Percentiles rank a stretch among this genome's conserved stretches.
Evolutionary conservation across 768 basidiomycete species (phyloP).

Genomic region (Dentipellis sp.): DNA sequence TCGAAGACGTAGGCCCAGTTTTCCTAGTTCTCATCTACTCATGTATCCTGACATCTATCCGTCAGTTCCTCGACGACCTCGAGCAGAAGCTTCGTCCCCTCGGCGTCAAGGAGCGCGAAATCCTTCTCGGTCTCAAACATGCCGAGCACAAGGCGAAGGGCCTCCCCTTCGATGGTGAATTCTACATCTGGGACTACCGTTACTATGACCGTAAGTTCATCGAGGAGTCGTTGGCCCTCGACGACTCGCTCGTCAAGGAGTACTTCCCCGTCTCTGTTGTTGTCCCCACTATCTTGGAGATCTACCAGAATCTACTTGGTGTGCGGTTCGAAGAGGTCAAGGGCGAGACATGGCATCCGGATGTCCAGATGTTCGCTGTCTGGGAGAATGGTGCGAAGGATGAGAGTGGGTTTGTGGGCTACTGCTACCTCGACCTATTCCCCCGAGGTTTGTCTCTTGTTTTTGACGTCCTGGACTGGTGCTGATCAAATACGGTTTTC

Average conservation of each 20-base stretch:
- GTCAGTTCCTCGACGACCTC: conserved; percentile 71
- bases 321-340: conserved; percentile 49
- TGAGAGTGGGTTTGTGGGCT: conserved; percentile 67
- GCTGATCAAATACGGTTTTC: neutral
- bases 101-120: conserved; percentile 54
- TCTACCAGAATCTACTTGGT: conserved; percentile 76
- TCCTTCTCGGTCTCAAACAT: conserved; percentile 64
- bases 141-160: conserved; percentile 57
- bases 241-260: conserved; percentile 76
- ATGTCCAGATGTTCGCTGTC: conserved; percentile 77
- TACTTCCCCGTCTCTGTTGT: conserved; percentile 84
- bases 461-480: neutral
- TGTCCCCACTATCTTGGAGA: conserved; percentile 71
- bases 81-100: conserved; percentile 66
- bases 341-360: conserved; percentile 77
- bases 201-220: conserved; percentile 61
- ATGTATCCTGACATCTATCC: neutral
- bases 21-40: neutral
- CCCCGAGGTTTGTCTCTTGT: conserved; percentile 49
- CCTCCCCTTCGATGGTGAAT: conserved; percentile 57
- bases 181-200: conserved; percentile 83
- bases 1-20: conserved; percentile 38
- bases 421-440: conserved; percentile 84
- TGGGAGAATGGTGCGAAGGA: conserved; percentile 75
- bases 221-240: conserved; percentile 58